Evolutionary conservation across 345 rosid genomes (phyloP).

Genomic region (Stellera chamaejasme): DNA sequence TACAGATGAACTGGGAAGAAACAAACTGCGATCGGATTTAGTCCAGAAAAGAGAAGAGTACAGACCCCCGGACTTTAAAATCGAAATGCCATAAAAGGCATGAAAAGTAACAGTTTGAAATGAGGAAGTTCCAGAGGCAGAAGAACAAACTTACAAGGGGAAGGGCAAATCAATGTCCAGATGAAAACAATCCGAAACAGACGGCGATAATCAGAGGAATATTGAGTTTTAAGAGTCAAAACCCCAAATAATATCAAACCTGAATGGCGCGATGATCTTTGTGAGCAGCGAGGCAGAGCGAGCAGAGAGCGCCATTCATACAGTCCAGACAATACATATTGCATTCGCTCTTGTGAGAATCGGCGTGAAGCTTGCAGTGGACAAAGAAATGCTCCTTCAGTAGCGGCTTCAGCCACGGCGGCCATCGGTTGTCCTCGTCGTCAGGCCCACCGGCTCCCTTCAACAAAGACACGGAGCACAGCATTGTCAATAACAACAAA

Average conservation of each 20-base stretch:
- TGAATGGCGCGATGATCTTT: conserved; percentile 76
- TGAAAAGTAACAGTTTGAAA: not conserved
- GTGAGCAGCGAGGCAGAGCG: conserved; percentile 65
- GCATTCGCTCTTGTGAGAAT: conserved; percentile 93
- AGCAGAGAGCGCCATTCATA: conserved; percentile 70
- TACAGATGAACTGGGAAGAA: conserved; percentile 1
- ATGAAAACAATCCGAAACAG: not conserved
- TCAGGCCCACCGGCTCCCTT: conserved; percentile 72
- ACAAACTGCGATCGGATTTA: not conserved
- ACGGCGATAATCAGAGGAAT: not conserved
- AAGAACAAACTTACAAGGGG: not conserved
- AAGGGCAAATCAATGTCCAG: conserved; percentile 1
- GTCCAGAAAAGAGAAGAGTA: not conserved
- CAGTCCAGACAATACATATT: conserved; percentile 98
- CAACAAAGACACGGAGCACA: conserved; percentile 7
- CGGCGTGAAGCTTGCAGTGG: conserved; percentile 79
- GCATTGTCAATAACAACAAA: conserved; percentile 18
- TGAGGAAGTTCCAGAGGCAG: conserved; percentile 9
- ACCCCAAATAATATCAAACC: conserved; percentile 37
- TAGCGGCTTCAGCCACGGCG: conserved; percentile 77
- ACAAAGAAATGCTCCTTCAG: conserved; percentile 71
- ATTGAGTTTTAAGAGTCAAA: not conserved
- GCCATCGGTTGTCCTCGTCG: conserved; percentile 62
- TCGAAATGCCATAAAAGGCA: conserved; percentile 10
- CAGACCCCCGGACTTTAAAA: conserved; percentile 6